A percentile compares a stretch with the other conserved stretches of the same genome.
Evolutionary conservation across 2,329 filamentous ascomycete genomes (phyloP).

Genomic region (Hysterium pulicare): DNA sequence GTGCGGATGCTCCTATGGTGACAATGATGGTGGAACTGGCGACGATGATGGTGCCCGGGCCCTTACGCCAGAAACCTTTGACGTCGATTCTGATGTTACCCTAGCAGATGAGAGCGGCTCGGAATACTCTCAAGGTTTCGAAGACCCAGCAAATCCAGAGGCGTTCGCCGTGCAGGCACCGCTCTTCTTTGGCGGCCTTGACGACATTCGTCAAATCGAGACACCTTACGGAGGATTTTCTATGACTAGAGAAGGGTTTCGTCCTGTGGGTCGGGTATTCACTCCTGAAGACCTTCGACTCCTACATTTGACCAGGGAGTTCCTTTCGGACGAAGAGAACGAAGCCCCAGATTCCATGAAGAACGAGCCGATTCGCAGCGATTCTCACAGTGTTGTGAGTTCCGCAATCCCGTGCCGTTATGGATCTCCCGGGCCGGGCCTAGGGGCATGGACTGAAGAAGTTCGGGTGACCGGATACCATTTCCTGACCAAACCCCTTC

Average conservation of each 20-base stretch:
- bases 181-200: too few relatives aligned
- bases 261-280: background rate
- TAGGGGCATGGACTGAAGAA: slow-evolving; percentile 14
- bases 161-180: background rate
- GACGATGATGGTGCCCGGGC: slow-evolving; percentile 9
- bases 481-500: slow-evolving; percentile 23
- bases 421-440: slow-evolving; percentile 21
- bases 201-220: background rate
- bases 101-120: slow-evolving; percentile 3
- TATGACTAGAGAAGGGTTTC: slow-evolving; percentile 1
- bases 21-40: slow-evolving; percentile 9
- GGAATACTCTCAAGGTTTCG: slow-evolving; percentile 4
- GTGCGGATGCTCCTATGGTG: slow-evolving; percentile 17
- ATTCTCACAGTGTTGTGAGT: slow-evolving; percentile 10
- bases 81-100: slow-evolving; percentile 8
- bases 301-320: too few relatives aligned
- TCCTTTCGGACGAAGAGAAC: too few relatives aligned
- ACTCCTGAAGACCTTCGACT: background rate
- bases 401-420: slow-evolving; percentile 11
- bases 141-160: slow-evolving; percentile 1
- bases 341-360: slow-evolving; percentile 11
- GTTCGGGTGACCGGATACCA: slow-evolving; percentile 14
- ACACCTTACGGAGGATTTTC: background rate
- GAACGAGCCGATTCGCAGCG: slow-evolving; percentile 11
- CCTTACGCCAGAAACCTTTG: slow-evolving; percentile 6